phyloP scores from a whole-genome alignment of 768 basidiomycete species.

The Dioszegia aurantiaca region DNA sequence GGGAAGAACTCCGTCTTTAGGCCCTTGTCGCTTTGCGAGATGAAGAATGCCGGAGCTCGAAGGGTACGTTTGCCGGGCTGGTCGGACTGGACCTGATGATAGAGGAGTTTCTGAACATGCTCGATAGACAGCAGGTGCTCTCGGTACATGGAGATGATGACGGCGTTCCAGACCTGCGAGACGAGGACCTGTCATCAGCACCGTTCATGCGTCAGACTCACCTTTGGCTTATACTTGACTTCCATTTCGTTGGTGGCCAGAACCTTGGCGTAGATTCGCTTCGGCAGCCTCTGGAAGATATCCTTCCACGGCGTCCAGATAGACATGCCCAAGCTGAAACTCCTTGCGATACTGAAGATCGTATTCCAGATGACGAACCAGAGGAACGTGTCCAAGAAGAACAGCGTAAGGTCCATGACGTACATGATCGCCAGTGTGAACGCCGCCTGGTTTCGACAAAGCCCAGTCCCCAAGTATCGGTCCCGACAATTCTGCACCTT shows the following conservation, averaged over 20 bases:
- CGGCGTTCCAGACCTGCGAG: constrained; percentile 98
- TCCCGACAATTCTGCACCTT: constrained; percentile 86
- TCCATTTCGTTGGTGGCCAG: constrained; percentile 94
- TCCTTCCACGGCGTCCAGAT: constrained; percentile 99
- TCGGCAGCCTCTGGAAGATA: constrained; percentile 91
- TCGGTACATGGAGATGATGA: constrained; percentile 99
- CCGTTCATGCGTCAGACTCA: constrained; percentile 50
- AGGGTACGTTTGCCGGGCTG: constrained; percentile 87
- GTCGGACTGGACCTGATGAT: constrained; percentile 90
- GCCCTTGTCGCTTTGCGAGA: constrained; percentile 85
- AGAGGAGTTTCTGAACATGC: constrained; percentile 95
- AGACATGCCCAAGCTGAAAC: constrained; percentile 84
- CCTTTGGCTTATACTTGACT: constrained; percentile 98
- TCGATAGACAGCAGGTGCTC: constrained; percentile 98
- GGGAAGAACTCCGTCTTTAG: constrained; percentile 91
- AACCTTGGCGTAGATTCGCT: constrained; percentile 93
- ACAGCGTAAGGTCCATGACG: constrained; percentile 93
- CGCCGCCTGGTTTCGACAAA: constrained; percentile 89
- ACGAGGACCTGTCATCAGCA: constrained; percentile 72
- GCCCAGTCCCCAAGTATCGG: constrained; percentile 73
- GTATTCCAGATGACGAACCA: constrained; percentile 99
- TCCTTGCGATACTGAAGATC: constrained; percentile 63
- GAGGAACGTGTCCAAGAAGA: constrained; percentile 98
- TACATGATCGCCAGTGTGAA: constrained; percentile 98
- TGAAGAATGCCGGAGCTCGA: constrained; percentile 96